Conservation (phyloP, 2,329 filamentous ascomycete genomes). For the Curvularia sp. region DNA sequence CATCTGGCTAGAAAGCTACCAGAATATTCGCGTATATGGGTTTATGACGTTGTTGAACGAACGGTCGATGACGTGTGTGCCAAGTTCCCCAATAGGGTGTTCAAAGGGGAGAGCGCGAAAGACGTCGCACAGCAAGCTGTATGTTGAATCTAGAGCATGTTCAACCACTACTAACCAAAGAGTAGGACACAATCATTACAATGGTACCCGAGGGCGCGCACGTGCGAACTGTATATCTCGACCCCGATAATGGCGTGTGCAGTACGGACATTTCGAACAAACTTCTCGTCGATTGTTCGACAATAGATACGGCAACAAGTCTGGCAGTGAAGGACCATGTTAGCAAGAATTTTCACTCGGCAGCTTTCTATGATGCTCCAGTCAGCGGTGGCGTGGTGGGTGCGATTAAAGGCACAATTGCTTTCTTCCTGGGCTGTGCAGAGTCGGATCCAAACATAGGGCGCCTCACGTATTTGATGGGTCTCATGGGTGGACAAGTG, state of each 20-base stretch:
- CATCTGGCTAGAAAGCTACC: constrained; percentile 60
- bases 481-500: constrained; percentile 62
- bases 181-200: constrained; percentile 59
- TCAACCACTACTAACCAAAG: constrained; percentile 7
- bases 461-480: constrained; percentile 55
- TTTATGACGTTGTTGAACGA: constrained; percentile 58
- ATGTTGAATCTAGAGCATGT: constrained; percentile 17
- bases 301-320: constrained; percentile 63
- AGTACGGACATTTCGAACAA: constrained; percentile 54
- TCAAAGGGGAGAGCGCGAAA: constrained; percentile 54
- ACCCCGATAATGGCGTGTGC: constrained; percentile 54
- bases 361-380: constrained; percentile 62
- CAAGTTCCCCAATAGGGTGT: constrained; percentile 51
- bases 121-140: constrained; percentile 61
- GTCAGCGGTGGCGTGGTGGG: constrained; percentile 62
- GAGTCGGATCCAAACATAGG: constrained; percentile 55
- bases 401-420: constrained; percentile 60
- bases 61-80: constrained; percentile 54
- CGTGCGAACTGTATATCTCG: constrained; percentile 60
- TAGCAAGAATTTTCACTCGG: constrained; percentile 46
- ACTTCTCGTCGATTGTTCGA: constrained; percentile 63
- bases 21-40: constrained; percentile 53
- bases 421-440: constrained; percentile 64
- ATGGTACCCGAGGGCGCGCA: constrained; percentile 64
- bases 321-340: constrained; percentile 56